Evolutionary conservation across 768 basidiomycete genomes (phyloP).

Genomic region (Lactarius tabidus): DNA sequence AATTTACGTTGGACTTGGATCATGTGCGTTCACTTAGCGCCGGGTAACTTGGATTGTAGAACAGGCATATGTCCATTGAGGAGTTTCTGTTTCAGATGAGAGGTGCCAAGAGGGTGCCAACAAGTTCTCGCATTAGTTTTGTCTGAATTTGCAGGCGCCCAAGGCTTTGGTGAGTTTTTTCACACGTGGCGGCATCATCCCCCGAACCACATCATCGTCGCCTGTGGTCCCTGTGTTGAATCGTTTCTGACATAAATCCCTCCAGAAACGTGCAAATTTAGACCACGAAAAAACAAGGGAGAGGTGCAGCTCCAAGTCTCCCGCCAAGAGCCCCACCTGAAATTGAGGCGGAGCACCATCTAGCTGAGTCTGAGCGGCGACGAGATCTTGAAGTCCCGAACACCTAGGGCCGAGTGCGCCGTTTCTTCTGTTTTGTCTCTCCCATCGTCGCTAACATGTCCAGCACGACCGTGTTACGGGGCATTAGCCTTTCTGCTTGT

Average conservation of each 20-base stretch:
- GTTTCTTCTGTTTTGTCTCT: background rate
- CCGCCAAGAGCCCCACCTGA: background rate
- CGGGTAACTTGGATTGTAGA: background rate
- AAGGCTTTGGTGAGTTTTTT: conserved; percentile 10
- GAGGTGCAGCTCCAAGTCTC: background rate
- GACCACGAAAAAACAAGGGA: background rate
- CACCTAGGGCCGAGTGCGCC: conserved; percentile 23
- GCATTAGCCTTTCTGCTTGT: background rate
- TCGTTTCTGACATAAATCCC: background rate
- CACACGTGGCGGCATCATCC: conserved; percentile 25
- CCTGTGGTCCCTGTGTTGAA: background rate
- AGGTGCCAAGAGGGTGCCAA: background rate
- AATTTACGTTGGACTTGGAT: conserved; percentile 8
- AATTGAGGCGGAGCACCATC: conserved; percentile 26
- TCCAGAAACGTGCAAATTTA: background rate
- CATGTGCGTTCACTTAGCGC: background rate
- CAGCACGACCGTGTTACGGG: background rate
- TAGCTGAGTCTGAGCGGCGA: conserved; percentile 28
- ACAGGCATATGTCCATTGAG: background rate
- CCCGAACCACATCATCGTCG: conserved; percentile 25
- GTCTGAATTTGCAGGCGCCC: background rate
- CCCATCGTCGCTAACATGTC: background rate
- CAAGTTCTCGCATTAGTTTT: background rate
- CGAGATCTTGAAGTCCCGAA: conserved; percentile 29
- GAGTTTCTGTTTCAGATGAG: background rate